Base-by-base conservation (phyloP, 805 yeast species). In the Candida palmyrensis region DNA sequence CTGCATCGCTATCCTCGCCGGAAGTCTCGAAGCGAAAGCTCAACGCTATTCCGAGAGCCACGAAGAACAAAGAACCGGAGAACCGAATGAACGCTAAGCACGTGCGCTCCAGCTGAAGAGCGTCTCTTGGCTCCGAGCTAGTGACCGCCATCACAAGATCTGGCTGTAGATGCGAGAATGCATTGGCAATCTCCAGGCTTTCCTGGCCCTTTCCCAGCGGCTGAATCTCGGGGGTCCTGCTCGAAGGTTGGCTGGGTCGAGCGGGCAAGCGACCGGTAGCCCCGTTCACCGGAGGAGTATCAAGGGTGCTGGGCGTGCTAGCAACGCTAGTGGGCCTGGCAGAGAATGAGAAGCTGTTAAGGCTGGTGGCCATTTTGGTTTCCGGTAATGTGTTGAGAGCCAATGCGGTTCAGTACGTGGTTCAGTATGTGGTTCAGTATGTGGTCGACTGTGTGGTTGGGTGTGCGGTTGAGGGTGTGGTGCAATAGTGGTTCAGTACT, bases 91-190 rank as follows among this genome's bases (percentile, higher is more conserved):
- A 73, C 18, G 73, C 57, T 11, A 74, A 50, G 13, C 73, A 65
- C 2, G 79, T 74, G 22, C 79, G 49, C 43, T 74, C 80, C 35
- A 68, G 64, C 59, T 73, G 76, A 12, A 73, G 49, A 6, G 70
- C 68, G 46, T 74, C 80, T 26, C 80, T 52, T 1, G 79, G 78
- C 44, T 74, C 79, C 2, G 72, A 63, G 3, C 66, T 54, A 12
- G 57, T 49, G 26, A 68, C 62, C 20, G 54, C 51, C 29, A 66
- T 41, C 7, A 59, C 43, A 14, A 60, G 28, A 18, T 32, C 24
- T 2, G 40, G 26, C 10, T 37, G 12, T 16, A 33, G 19, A 8
- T 17, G 10, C 4, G 14, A 11, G 10, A 31, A n/a, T n/a, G n/a
- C n/a, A n/a, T n/a, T n/a, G n/a, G n/a, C n/a, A n/a, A n/a, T n/a